A percentile compares a stretch with the other conserved stretches of the same genome.
Conservation (phyloP, 1,284 basidiomycete genomes). For the Apiotrichum brassicae region DNA sequence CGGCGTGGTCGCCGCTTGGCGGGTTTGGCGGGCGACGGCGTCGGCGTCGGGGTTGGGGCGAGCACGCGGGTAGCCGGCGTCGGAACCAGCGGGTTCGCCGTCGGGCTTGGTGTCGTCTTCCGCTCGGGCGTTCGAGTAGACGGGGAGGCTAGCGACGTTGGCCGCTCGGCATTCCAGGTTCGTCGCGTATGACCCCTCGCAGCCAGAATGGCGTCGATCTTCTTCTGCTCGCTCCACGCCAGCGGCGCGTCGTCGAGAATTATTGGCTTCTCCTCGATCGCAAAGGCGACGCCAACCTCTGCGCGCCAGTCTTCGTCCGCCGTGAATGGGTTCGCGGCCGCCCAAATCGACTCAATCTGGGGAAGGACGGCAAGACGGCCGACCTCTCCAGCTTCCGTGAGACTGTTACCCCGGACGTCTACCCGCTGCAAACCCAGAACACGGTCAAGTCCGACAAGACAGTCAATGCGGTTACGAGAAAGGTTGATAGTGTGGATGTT, state of each 20-base stretch:
- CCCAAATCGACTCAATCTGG: slow-evolving; percentile 67
- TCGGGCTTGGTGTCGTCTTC: not conserved
- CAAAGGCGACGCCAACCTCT: slow-evolving; percentile 73
- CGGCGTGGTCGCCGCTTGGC: slow-evolving; percentile 4
- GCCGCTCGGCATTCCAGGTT: not conserved
- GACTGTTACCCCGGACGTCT: slow-evolving; percentile 74
- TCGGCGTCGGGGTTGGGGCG: not conserved
- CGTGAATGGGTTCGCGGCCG: slow-evolving; percentile 62
- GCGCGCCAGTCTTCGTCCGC: slow-evolving; percentile 59
- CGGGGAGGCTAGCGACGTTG: not conserved
- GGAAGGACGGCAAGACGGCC: slow-evolving; percentile 75
- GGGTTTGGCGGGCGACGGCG: not conserved
- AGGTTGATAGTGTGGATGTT: slow-evolving; percentile 70
- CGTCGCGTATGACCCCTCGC: not conserved
- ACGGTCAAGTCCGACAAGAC: slow-evolving; percentile 86
- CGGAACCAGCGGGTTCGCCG: not conserved
- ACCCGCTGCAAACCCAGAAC: slow-evolving; percentile 73
- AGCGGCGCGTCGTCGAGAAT: slow-evolving; percentile 67
- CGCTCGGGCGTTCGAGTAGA: not conserved
- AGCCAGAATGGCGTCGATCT: slow-evolving; percentile 5
- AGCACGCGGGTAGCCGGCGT: not conserved
- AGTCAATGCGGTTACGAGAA: slow-evolving; percentile 79
- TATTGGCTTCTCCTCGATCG: slow-evolving; percentile 62
- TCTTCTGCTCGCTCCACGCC: slow-evolving; percentile 60
- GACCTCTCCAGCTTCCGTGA: slow-evolving; percentile 79